Base-by-base conservation (phyloP, 768 basidiomycete species). In the Mycena belliarum region DNA sequence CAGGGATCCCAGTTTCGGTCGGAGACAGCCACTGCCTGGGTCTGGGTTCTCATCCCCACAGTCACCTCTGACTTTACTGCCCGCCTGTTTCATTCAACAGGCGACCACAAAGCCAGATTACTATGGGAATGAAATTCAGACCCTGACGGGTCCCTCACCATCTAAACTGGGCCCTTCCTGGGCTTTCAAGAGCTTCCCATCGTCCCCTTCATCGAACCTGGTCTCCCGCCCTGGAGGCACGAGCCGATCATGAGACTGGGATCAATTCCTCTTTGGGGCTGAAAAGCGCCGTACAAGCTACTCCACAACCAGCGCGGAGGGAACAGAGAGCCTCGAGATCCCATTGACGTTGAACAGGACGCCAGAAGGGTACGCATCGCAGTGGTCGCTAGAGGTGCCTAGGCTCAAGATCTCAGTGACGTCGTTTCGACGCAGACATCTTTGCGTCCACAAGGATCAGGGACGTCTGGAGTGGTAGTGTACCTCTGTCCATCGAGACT, bases 51-150 rank as follows among this genome's bases (percentile, higher is more conserved):
- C 45, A 33, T 33, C 32, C 26, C 29, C 46, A 47, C 23, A 15
- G 46, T 47, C 29, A 46, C 9, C 26, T 47, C 46, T 47, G 46
- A 18, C 46, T 33, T 33, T 33, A 21, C 3, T 47, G 29, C 8
- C 3, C 20, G 46, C 46, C 45, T 47, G 46, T 23, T 47, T 10
- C 8, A 7, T 47, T 47, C 46, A 33, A 28, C 46, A 33, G 47
- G 47, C 40, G 6, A 42, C 38, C 26, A 49, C 47, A 35, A 35
- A 42, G 47, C n/a, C 47, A 55, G 54, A 55, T 55, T 48, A 55
- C 47, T 55, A 49, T 55, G 54, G 47, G 29, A 55, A 55, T 55
- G 40, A 49, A 55, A 43, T 49, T 24, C 38, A 20, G 54, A 32
- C 54, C 47, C 46, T 42, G 46, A 4, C 29, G 4, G 47, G 21